Base-by-base conservation (phyloP, 2,329 filamentous ascomycete genomes). In the Colletotrichum godetiae region DNA sequence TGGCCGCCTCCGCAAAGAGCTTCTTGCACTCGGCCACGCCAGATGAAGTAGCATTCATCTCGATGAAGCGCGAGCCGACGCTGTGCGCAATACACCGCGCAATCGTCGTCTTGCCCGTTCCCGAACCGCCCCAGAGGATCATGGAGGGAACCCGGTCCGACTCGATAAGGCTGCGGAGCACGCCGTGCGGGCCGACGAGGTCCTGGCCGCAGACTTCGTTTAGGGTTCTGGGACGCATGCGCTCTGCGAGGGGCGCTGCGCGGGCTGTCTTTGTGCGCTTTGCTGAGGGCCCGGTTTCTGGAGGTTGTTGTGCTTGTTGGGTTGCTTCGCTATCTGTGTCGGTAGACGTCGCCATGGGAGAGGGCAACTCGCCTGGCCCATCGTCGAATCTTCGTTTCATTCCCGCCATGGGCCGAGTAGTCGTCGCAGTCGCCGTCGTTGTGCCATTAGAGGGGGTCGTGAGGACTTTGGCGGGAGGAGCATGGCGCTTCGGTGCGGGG, bases 11-110 rank as follows among this genome's bases (percentile, higher is more conserved):
- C 27, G 88, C 86, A 78, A 98, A 98, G 67, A 98, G 88, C 86
- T 95, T 97, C 84, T 98, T 98, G 88, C 93, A 95, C 81, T 98
- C 96, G 29, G 89, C 92, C 22, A 98, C 94, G 1, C 95, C 96
- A 7, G 92, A 93, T 77, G 91, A 95, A 2, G 96, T 98, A 75
- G 95, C 96, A 82, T 98, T 98, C 84, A 98, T 95, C 86, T 99
- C 97, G 76, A 98, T 92, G 81, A 98, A 98, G 13, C 96, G 90
- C 67, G 92, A 93, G 10, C 93, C 94, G 1, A 94, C 94, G 80
- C 92, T 92, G 19, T 92, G 91, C 4, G 97, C 94, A 73, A 99
- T 95, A 61, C 97, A 94, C 5, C 97, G 88, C 24, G 97, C 97
- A 77, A 99, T 98, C 0, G 97, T 97, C 3, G 94, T 97, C 86